phyloP scores from a whole-genome alignment of 1,284 basidiomycete genomes.

The Tilletia horrida region DNA sequence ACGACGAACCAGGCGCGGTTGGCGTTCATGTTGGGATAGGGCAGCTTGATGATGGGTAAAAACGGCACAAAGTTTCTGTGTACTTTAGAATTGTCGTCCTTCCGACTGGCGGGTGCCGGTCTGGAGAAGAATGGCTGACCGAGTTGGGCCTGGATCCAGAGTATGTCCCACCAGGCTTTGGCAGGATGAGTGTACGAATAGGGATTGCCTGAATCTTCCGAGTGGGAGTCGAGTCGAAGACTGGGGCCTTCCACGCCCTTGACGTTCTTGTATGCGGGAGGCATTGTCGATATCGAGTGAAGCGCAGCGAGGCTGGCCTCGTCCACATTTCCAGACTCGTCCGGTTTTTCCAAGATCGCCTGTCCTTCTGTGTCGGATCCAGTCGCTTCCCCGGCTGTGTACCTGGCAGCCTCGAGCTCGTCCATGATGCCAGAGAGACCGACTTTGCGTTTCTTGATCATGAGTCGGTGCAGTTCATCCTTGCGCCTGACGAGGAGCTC shows the following conservation, averaged over 20 bases:
- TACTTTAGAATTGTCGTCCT: background rate
- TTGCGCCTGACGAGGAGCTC: background rate
- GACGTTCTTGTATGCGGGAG: background rate
- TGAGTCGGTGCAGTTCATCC: background rate
- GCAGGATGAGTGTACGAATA: background rate
- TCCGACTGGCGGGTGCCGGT: background rate
- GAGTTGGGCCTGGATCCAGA: background rate
- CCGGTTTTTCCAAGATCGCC: background rate
- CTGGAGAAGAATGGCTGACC: background rate
- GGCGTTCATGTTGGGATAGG: background rate
- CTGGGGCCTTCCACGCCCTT: constrained; percentile 8
- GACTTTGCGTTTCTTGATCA: background rate
- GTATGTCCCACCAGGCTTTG: constrained; percentile 5
- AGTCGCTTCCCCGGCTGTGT: too few relatives aligned
- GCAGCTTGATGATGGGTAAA: constrained; percentile 8
- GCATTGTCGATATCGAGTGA: background rate
- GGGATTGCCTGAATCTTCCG: background rate
- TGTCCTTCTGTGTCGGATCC: too few relatives aligned
- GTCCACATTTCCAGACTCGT: background rate
- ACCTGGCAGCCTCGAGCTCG: too few relatives aligned
- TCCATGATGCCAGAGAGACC: background rate
- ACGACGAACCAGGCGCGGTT: constrained; percentile 9
- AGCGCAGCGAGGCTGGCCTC: background rate
- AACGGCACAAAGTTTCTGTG: constrained; percentile 5
- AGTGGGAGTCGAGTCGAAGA: constrained; percentile 7